Evolutionary conservation across 257 asterid genomes (phyloP).

Genomic region (Solanum tarijense): DNA sequence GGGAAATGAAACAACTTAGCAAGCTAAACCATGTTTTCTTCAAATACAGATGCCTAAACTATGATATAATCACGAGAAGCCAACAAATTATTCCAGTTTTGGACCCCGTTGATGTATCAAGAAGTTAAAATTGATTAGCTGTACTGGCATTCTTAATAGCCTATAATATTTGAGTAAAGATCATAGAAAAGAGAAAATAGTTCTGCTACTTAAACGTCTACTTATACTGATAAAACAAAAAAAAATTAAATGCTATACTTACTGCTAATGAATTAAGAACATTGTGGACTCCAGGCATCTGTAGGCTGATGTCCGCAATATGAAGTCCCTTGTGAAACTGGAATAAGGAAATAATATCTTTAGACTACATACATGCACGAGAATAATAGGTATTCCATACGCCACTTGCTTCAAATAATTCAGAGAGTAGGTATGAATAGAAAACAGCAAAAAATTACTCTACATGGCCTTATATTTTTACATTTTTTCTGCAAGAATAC

Average conservation of each 20-base stretch:
- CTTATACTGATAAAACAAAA: background rate
- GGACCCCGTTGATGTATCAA: background rate
- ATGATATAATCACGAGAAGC: background rate
- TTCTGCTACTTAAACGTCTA: background rate
- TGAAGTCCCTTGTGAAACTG: conserved; percentile 22
- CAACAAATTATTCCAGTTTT: background rate
- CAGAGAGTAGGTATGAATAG: background rate
- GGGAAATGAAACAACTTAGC: background rate
- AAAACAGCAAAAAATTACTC: background rate
- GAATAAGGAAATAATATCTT: background rate
- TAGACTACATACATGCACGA: background rate
- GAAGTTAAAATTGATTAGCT: background rate
- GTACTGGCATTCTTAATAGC: background rate
- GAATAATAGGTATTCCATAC: background rate
- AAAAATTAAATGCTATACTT: background rate
- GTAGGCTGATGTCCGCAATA: conserved; percentile 23
- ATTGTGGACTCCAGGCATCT: conserved; percentile 30
- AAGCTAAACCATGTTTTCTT: background rate
- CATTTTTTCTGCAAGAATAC: background rate
- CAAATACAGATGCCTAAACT: background rate
- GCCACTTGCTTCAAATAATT: background rate
- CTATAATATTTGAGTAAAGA: background rate
- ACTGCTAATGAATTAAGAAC: conserved; percentile 36
- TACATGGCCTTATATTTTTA: background rate
- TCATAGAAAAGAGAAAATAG: background rate